Evolutionary conservation across 257 asterid genomes (phyloP), one percentile per base, ranked within the genome.

Genomic region (Paraleonurus japonicus): DNA sequence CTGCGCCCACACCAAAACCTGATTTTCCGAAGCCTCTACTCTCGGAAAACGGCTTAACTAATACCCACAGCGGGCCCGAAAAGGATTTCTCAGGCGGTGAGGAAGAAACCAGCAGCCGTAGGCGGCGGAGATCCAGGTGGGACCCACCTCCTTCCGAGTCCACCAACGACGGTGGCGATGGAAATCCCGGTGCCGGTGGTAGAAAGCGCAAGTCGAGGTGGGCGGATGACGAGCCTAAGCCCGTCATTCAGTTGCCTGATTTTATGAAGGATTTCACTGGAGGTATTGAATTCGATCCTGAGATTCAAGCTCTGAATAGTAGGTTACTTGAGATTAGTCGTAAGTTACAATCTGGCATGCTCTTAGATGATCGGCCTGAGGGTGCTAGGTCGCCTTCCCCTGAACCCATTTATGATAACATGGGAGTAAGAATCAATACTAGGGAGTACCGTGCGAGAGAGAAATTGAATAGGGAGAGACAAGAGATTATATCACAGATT

Each of bases 311-410:
- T 62, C 83, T 93, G 68, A 90, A 93, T 67, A 86, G 92, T 78
- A 83, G 96, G 78, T 83, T 93, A 57, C 85, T 87, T 67, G 98
- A 93, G 67, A 93, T 93, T 65, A 86, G 94, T 80, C 83, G 96
- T 59, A 90, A 93, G 79, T 80, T 93, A 85, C 97, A 90, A 61
- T 87, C 96, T 2, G 98, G 98, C 24, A 71, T 86, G 87, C 88
- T 85, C 22, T 80, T 90, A 75, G 98, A 94, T 62, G 98, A 94
- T 41, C 83, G 87, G 8, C 93, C 98, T 0, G 97, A 94, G 78
- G 97, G 96, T 20, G 95, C 92, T 58, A 80, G 98, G 71, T 94
- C 98, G 13, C 99, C 99, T 39, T 94, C 97, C 10, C 99, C 99
- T 1, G 99, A 94, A 72, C 99, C 99, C 9, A 73, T 94, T 1